Percentiles rank a stretch among this genome's conserved stretches.
phyloP scores from a whole-genome alignment of 2,329 filamentous ascomycete species.

The Neonectria sp. region DNA sequence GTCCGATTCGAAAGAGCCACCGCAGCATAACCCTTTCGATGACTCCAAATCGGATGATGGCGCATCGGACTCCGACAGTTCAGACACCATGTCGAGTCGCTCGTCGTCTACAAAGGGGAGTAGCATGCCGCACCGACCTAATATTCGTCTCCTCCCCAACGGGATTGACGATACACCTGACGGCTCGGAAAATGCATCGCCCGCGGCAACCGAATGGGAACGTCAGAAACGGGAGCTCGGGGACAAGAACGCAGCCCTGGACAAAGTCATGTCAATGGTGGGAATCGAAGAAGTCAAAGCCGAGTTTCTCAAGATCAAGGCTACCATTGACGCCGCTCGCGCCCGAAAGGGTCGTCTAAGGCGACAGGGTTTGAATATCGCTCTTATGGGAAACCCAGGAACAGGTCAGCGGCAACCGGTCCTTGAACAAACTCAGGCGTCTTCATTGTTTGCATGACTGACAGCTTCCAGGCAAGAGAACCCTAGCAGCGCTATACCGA shows the following conservation, averaged over 20 bases:
- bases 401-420: neutral
- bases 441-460: neutral
- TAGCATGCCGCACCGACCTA: neutral
- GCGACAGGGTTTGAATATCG: neutral
- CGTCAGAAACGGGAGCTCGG: neutral
- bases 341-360: neutral
- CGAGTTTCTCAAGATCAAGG: slow-evolving; percentile 1
- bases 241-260: neutral
- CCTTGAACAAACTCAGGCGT: neutral
- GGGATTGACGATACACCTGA: neutral
- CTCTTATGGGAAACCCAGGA: neutral
- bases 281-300: slow-evolving; percentile 1
- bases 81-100: neutral
- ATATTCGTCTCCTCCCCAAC: neutral
- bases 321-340: neutral
- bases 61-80: neutral
- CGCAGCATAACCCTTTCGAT: neutral
- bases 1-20: neutral
- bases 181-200: neutral
- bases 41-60: neutral
- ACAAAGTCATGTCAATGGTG: slow-evolving; percentile 2
- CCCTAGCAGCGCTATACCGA: neutral
- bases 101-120: neutral
- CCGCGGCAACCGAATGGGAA: neutral
- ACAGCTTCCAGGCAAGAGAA: neutral